Conservation (phyloP, 1,284 basidiomycete genomes). For the Cutaneotrichosporon cavernicola region DNA sequence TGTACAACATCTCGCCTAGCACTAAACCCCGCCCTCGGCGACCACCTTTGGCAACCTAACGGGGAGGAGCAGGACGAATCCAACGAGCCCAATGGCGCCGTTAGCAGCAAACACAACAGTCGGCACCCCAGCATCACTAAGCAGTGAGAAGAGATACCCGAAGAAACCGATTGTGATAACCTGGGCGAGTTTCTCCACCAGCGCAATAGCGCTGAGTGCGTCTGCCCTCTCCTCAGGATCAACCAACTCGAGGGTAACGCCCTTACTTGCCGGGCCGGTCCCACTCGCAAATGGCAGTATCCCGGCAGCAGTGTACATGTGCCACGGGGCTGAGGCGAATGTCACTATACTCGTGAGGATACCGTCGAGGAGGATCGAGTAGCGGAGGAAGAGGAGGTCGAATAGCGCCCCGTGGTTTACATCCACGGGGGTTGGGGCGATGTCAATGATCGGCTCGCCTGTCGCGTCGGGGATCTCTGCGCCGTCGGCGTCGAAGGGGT, state of each 20-base stretch:
- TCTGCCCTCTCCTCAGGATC: slow-evolving; percentile 35
- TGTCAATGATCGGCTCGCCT: slow-evolving; percentile 19
- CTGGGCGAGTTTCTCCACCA: slow-evolving; percentile 47
- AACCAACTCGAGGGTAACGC: slow-evolving; percentile 51
- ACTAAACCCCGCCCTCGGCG: not conserved
- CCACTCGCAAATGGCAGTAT: slow-evolving; percentile 51
- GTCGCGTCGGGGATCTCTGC: slow-evolving; percentile 31
- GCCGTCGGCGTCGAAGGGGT: slow-evolving; percentile 28
- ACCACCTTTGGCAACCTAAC: slow-evolving; percentile 34
- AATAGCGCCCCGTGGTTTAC: slow-evolving; percentile 37
- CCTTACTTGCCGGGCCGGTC: slow-evolving; percentile 50
- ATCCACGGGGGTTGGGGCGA: slow-evolving; percentile 26
- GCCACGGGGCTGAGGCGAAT: slow-evolving; percentile 35
- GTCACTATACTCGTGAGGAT: slow-evolving; percentile 38
- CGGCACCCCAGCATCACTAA: slow-evolving; percentile 37
- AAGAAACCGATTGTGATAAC: slow-evolving; percentile 44
- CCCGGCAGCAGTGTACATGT: slow-evolving; percentile 48
- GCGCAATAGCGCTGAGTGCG: slow-evolving; percentile 47
- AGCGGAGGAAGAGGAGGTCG: slow-evolving; percentile 49
- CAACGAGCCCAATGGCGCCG: slow-evolving; percentile 43
- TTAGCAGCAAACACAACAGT: slow-evolving; percentile 42
- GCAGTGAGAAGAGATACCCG: slow-evolving; percentile 35
- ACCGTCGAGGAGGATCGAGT: slow-evolving; percentile 48
- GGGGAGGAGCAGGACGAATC: slow-evolving; percentile 37
- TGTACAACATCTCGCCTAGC: not conserved